Percentiles rank a stretch among this genome's conserved stretches.
Conservation (phyloP, 2,329 filamentous ascomycete genomes). For the Parasarocladium wereldwijsianum region DNA sequence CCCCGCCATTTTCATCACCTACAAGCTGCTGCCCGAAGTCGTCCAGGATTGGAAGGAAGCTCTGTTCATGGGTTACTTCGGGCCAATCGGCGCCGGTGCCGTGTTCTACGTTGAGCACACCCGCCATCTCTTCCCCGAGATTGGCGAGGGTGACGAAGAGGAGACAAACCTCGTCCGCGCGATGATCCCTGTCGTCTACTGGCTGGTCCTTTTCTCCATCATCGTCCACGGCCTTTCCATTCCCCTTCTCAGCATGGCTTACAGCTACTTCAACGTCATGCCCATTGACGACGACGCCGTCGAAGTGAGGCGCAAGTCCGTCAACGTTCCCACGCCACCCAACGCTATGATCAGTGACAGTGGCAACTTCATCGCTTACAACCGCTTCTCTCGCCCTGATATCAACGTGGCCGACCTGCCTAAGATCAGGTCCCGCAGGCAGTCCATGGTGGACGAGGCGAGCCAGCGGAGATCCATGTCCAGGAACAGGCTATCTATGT, state of each 20-base stretch:
- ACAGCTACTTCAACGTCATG: conserved; percentile 21
- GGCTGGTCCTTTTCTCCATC: conserved; percentile 28
- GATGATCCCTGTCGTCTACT: conserved; percentile 25
- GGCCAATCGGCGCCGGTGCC: conserved; percentile 61
- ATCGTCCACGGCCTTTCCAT: conserved; percentile 33
- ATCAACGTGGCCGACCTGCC: conserved; percentile 8
- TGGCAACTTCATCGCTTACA: conserved; percentile 28
- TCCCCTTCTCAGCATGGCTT: conserved; percentile 22
- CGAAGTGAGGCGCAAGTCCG: conserved; percentile 21
- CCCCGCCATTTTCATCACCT: conserved; percentile 36
- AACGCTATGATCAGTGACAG: conserved; percentile 24
- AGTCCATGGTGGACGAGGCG: conserved; percentile 4
- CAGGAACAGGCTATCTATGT: no score
- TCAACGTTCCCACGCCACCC: conserved; percentile 17
- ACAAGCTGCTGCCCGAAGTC: conserved; percentile 38
- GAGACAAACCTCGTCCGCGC: conserved; percentile 21
- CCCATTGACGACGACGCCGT: conserved; percentile 28
- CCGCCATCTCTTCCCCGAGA: conserved; percentile 22
- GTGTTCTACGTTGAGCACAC: conserved; percentile 51
- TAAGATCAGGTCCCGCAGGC: conserved; percentile 2
- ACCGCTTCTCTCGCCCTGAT: conserved; percentile 28
- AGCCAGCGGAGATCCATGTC: no score
- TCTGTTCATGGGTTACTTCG: conserved; percentile 53
- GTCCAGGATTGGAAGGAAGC: conserved; percentile 41
- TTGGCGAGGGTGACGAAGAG: conserved; percentile 18